Percentiles rank a stretch among this genome's conserved stretches.
phyloP scores from a whole-genome alignment of 257 asterid species.

The Solanum tarijense region DNA sequence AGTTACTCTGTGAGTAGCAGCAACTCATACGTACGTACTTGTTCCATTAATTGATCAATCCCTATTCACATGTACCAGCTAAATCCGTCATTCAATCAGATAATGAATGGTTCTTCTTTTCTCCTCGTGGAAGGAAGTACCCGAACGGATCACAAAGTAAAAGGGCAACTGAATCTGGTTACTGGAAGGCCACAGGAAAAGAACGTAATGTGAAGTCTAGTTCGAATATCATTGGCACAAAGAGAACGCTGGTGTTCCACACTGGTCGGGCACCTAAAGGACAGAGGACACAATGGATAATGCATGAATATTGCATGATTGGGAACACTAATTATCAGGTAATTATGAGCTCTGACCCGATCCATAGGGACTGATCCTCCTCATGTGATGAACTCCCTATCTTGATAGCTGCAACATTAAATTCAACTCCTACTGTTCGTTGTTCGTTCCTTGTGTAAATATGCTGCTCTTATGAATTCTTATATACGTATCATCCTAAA shows the following conservation, averaged over 20 bases:
- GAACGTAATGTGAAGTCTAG: slow-evolving; percentile 71
- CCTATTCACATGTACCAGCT: slow-evolving; percentile 24
- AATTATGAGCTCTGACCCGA: not conserved
- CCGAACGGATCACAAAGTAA: slow-evolving; percentile 84
- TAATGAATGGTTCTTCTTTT: slow-evolving; percentile 83
- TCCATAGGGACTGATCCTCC: not conserved
- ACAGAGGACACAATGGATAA: slow-evolving; percentile 86
- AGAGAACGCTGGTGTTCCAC: slow-evolving; percentile 86
- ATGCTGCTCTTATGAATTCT: not conserved
- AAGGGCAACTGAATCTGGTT: slow-evolving; percentile 70
- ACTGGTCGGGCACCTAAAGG: slow-evolving; percentile 84
- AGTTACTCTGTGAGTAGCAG: not conserved
- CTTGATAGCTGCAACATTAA: not conserved
- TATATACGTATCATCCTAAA: not conserved
- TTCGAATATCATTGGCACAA: slow-evolving; percentile 51
- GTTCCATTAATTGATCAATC: not conserved
- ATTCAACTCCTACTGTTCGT: not conserved
- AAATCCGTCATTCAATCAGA: slow-evolving; percentile 58
- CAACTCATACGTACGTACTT: not conserved
- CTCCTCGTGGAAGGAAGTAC: slow-evolving; percentile 85
- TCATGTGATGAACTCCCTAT: not conserved
- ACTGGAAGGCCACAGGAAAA: slow-evolving; percentile 97
- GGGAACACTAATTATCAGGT: slow-evolving; percentile 36
- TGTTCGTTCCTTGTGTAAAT: not conserved
- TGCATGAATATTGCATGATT: slow-evolving; percentile 68